Evolutionary conservation across 1,139 yeast species (phyloP), one percentile per base, ranked within the genome.

Genomic region (Kodamaea anthophila): DNA sequence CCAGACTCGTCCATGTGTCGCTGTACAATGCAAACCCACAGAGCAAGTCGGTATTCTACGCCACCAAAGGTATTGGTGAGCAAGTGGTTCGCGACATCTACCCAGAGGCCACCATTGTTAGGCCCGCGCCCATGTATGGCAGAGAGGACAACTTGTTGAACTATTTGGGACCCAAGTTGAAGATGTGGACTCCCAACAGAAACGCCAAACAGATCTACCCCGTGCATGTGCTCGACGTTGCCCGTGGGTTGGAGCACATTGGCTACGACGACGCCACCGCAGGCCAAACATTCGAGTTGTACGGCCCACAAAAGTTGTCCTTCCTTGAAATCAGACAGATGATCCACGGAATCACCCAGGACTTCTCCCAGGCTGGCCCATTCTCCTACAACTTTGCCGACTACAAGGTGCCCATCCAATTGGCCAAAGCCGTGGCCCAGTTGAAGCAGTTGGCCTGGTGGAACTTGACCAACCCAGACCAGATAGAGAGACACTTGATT

Each of bases 101-200:
- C 34, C 94, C 94, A 19, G 83, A 77, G 45, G 69, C 85, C 29
- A 85, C 94, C 20, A 83, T 85, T 49, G 93, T 85, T 24, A 77
- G 95, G 56, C 95, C 95, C 9, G 77, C 84, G 13, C 86, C 84
- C 39, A 70, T 84, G 74, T 85, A 60, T 51, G 94, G 94, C 24
- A 68, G 80, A 51, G 83, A 80, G 51, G 91, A 83, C 53, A 65
- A 70, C 41, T 75, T 85, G 51, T 65, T 85, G 47, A 79, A 77
- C 59, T 70, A 70, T 51, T 64, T 83, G 51, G 67, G 76, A 9
- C 72, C 74, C 29, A 58, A 70, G 46, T 64, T 70, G 44, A 68
- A 72, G 47, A 60, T 74, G 61, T 69, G 80, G 65, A 67, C 79
- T 26, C 78, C 85, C 33, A 74, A 81, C 56, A 70, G 69, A 51